These are phyloP conservation scores for Arabidopsis suecica DNA, from an alignment of 345 rosid species.

Conservation along the genomic window DNA sequence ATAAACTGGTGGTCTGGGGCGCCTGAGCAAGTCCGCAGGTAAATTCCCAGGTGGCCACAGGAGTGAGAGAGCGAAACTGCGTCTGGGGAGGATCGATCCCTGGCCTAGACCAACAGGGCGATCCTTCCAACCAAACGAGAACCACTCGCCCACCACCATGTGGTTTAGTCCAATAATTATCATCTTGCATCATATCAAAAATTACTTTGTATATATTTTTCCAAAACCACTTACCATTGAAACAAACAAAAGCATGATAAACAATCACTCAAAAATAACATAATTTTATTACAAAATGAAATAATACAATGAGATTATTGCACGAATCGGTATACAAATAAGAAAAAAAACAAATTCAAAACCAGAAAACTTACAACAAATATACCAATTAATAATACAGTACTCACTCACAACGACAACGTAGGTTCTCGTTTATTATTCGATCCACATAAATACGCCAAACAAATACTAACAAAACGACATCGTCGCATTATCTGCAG, in stretches of 20 bases:
- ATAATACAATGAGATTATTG: slow-evolving; percentile 18
- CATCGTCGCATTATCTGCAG: neutral
- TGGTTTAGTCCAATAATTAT: too few relatives aligned
- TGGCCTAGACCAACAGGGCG: too few relatives aligned
- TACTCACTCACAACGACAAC: slow-evolving; percentile 26
- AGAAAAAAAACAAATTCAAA: neutral
- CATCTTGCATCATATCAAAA: neutral
- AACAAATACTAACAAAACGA: slow-evolving; percentile 30
- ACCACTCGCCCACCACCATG: too few relatives aligned
- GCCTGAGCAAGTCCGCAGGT: too few relatives aligned
- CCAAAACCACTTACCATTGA: neutral
- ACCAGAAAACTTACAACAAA: neutral
- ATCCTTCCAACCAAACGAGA: too few relatives aligned
- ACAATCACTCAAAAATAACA: slow-evolving; percentile 13
- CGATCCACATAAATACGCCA: slow-evolving; percentile 17
- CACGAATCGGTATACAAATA: slow-evolving; percentile 19
- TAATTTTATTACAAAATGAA: slow-evolving; percentile 22
- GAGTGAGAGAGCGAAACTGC: too few relatives aligned
- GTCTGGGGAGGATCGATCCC: too few relatives aligned
- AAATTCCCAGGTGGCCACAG: too few relatives aligned
- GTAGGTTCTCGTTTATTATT: slow-evolving; percentile 33
- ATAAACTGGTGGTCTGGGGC: too few relatives aligned
- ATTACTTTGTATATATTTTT: neutral
- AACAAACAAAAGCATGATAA: neutral
- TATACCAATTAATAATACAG: slow-evolving; percentile 27